These are phyloP conservation scores for Sordariomycetes sp. DNA, from an alignment of 2,329 filamentous ascomycete species.

Conservation along the genomic window DNA sequence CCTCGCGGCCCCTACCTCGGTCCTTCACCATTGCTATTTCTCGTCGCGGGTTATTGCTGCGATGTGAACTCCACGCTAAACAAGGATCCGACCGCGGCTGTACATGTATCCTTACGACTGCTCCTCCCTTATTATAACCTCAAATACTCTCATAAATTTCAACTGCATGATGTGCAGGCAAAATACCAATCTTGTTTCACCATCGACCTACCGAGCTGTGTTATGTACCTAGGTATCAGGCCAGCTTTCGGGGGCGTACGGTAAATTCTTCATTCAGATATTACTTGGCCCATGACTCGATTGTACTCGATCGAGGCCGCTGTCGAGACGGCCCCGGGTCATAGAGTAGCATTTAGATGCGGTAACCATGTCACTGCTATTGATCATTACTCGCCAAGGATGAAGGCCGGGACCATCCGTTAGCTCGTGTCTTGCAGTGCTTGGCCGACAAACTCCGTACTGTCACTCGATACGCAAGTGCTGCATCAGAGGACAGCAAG, in stretches of 20 bases:
- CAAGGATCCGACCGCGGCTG: constrained; percentile 1
- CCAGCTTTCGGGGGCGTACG: not conserved
- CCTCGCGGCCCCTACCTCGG: no score
- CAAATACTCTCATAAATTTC: not conserved
- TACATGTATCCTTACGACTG: not conserved
- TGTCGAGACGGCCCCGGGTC: not conserved
- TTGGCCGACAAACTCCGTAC: no score
- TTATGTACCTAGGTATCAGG: not conserved
- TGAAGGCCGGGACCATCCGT: no score
- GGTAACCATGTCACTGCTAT: not conserved
- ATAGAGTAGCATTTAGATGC: not conserved
- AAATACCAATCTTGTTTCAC: not conserved
- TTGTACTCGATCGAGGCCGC: not conserved
- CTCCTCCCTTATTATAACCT: constrained; percentile 1
- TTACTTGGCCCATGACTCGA: not conserved
- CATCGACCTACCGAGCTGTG: not conserved
- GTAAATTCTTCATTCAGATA: not conserved
- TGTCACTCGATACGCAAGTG: no score
- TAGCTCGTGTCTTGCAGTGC: no score
- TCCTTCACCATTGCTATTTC: not conserved
- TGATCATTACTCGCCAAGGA: not conserved
- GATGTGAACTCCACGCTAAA: not conserved
- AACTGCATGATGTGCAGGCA: not conserved
- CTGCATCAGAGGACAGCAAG: no score
- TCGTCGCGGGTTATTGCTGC: not conserved